Base-by-base conservation (phyloP, 139 green algal species). In the Trebouxia sp. region DNA sequence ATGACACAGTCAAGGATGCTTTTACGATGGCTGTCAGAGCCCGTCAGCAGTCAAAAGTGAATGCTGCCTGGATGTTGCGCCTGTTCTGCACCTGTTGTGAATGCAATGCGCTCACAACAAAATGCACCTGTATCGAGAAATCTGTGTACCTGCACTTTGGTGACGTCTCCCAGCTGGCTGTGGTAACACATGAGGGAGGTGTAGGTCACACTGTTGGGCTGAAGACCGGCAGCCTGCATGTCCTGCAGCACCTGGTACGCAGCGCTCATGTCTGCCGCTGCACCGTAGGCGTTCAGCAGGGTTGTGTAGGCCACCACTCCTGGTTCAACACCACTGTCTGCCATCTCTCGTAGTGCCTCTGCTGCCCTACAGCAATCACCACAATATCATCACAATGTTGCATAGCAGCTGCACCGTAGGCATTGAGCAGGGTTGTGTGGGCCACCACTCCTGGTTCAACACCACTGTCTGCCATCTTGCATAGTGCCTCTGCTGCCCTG, bases 151-250 rank as follows among this genome's bases (percentile, higher is more conserved):
- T 41, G 35, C 5, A 72, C 26, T n/a, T 30, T 72, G 8, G 62
- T 9, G 14, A 72, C 32, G 9, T 43, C 15, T 43, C 62, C 62
- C 42, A 41, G 7, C 32, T 43, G 62, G 32, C 62, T 72, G 62
- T 72, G 15, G 10, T 42, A 45, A 35, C n/a, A 80, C 41, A 87
- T 79, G 35, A 87, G 76, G 35, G 76, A 76, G 48, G 84, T 89
- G 69, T 86, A 89, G 32, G 85, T 89, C 20, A 39, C 58, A 30
- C 26, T 38, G 53, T 47, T 76, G 30, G 39, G 72, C 66, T 42
- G 70, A 1, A 32, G 39, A n/a, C 88, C 77, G 14, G 79, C 82
- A 8, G 67, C 83, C 26, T 42, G 50, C 88, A 90, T 86, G 37
- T 80, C 76, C 1, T 48, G 47, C 78, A 87, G 67, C 56, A 85